A percentile compares a stretch with the other conserved stretches of the same genome.
Conservation (phyloP, 352 stramenopile species). For the Globisporangium lucens region DNA sequence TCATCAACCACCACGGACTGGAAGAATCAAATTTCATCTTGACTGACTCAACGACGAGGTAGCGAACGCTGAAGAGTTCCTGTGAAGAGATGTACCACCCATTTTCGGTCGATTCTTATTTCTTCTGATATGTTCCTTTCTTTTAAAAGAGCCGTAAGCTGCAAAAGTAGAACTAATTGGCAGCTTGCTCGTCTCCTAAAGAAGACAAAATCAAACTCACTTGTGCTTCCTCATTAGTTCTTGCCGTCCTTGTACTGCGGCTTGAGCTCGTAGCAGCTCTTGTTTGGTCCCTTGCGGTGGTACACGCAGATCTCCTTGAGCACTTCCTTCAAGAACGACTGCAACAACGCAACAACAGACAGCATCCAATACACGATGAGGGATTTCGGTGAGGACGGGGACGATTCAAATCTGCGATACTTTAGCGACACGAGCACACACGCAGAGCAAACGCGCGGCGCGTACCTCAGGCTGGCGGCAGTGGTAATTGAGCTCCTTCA, state of each 20-base stretch:
- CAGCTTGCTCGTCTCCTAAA: not conserved
- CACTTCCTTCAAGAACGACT: slow-evolving; percentile 87
- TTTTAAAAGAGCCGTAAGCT: not conserved
- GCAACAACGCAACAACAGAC: not conserved
- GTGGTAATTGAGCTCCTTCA: slow-evolving; percentile 89
- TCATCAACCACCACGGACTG: not conserved
- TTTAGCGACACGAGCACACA: not conserved
- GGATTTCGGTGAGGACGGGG: not conserved
- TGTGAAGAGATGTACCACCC: not conserved
- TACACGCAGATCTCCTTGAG: slow-evolving; percentile 89
- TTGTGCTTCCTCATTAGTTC: slow-evolving; percentile 14
- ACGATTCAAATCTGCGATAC: not conserved
- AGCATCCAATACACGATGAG: not conserved
- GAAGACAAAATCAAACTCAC: not conserved
- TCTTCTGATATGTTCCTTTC: slow-evolving; percentile 4
- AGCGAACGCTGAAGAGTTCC: not conserved
- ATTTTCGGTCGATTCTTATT: not conserved
- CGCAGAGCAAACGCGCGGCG: not conserved
- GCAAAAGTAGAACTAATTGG: not conserved
- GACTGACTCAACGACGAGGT: not conserved
- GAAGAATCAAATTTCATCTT: not conserved
- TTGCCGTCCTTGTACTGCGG: slow-evolving; percentile 84
- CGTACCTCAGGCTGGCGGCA: slow-evolving; percentile 83
- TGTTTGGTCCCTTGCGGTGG: slow-evolving; percentile 87
- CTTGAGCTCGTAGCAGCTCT: slow-evolving; percentile 89